Evolutionary conservation across 257 asterid genomes (phyloP).

Genomic region (Primulina tabacum): DNA sequence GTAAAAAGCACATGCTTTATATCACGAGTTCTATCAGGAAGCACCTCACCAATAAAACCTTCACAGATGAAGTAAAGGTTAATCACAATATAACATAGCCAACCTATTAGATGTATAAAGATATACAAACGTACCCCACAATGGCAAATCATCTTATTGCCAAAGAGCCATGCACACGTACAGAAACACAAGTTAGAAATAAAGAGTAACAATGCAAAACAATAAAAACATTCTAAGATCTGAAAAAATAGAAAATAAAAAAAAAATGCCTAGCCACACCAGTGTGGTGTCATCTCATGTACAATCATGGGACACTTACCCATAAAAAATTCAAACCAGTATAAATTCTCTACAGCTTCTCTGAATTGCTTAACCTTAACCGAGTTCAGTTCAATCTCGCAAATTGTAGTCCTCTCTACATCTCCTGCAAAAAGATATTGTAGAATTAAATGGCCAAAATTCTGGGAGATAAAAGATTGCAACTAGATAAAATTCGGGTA

Average conservation of each 20-base stretch:
- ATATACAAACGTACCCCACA: conserved; percentile 59
- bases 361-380: conserved; percentile 58
- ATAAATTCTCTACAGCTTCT: conserved; percentile 62
- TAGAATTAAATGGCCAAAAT: conserved; percentile 3
- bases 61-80: conserved; percentile 19
- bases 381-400: conserved; percentile 62
- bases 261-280: neutral
- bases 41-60: conserved; percentile 74
- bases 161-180: conserved; percentile 25
- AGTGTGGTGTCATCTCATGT: neutral
- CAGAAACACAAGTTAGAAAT: conserved; percentile 33
- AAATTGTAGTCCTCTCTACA: conserved; percentile 41
- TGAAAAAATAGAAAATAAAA: neutral
- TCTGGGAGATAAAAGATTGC: conserved; percentile 7
- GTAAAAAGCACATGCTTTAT: conserved; percentile 56
- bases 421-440: conserved; percentile 41
- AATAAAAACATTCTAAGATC: neutral
- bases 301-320: conserved; percentile 38
- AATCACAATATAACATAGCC: conserved; percentile 14
- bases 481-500: conserved; percentile 15
- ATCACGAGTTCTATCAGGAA: conserved; percentile 53
- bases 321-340: conserved; percentile 73
- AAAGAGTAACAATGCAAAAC: neutral
- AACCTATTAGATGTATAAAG: conserved; percentile 10
- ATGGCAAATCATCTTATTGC: conserved; percentile 68